phyloP scores from a whole-genome alignment of 306 rosid genomes.

The Vigna hirtella region DNA sequence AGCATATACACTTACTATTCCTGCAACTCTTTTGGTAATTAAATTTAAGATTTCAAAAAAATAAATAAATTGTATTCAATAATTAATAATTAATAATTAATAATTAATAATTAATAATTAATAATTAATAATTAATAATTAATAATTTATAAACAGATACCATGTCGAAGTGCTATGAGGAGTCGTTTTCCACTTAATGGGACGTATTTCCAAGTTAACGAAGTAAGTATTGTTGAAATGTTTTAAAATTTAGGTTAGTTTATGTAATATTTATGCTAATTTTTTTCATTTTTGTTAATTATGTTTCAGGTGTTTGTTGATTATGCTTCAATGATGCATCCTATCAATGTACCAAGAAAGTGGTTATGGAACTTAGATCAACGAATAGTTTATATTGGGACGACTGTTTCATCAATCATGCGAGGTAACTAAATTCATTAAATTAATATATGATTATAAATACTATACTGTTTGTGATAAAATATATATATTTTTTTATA shows the following conservation, averaged over 20 bases:
- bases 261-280: too few species aligned
- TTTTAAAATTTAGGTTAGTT: too few species aligned
- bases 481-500: background rate
- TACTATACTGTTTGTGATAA: background rate
- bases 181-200: slow-evolving; percentile 77
- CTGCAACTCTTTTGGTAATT: slow-evolving; percentile 75
- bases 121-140: background rate
- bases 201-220: slow-evolving; percentile 84
- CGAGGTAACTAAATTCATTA: slow-evolving; percentile 46
- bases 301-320: slow-evolving; percentile 67
- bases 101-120: background rate
- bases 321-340: slow-evolving; percentile 54
- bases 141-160: slow-evolving; percentile 56
- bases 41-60: background rate
- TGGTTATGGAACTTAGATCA: slow-evolving; percentile 54
- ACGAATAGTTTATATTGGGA: slow-evolving; percentile 56
- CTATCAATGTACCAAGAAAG: slow-evolving; percentile 59
- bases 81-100: background rate
- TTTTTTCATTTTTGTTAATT: too few species aligned
- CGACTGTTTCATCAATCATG: slow-evolving; percentile 52
- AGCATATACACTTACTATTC: slow-evolving; percentile 47
- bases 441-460: too few species aligned
- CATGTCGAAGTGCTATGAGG: slow-evolving; percentile 68
- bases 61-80: background rate
- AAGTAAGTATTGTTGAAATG: slow-evolving; percentile 47